Conservation (phyloP, 2,329 filamentous ascomycete species). For the Xylariales sp. region DNA sequence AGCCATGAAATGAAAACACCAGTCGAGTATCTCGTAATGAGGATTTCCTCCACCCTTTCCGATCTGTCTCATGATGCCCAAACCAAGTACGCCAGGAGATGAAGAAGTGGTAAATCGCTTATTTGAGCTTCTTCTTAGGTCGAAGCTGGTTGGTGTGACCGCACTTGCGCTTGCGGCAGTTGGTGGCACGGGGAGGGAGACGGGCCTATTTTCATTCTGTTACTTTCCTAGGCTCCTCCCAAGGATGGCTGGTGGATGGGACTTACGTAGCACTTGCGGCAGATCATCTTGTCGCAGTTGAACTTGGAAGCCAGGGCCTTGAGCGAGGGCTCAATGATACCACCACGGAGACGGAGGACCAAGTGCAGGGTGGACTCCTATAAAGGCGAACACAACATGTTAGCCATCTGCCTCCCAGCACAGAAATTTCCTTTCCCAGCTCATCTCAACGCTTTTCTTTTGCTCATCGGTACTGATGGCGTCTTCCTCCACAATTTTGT, state of each 20-base stretch:
- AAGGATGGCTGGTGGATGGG: not conserved
- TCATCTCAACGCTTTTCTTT: too few relatives aligned
- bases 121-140: constrained; percentile 99
- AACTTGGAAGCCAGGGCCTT: constrained; percentile 99
- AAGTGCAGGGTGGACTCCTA: constrained; percentile 97
- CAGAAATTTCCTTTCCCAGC: too few relatives aligned
- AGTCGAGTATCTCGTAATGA: constrained; percentile 1
- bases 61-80: constrained; percentile 24
- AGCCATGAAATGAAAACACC: constrained; percentile 19
- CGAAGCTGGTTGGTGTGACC: constrained; percentile 99
- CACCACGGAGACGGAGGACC: constrained; percentile 97
- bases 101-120: constrained; percentile 43
- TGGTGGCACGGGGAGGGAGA: constrained; percentile 96
- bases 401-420: not conserved
- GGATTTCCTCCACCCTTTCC: constrained; percentile 6
- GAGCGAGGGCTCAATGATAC: constrained; percentile 98
- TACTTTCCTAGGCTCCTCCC: constrained; percentile 14
- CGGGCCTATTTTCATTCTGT: constrained; percentile 48
- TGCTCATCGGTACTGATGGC: too few relatives aligned
- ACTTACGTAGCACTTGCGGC: constrained; percentile 99
- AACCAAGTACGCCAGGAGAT: constrained; percentile 31
- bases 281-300: constrained; percentile 91
- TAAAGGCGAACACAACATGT: constrained; percentile 9
- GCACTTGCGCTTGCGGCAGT: constrained; percentile 99
- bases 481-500: too few relatives aligned